Conservation (phyloP, 176 grass and related monocot species). For the Miscanthus lutarioriparius region DNA sequence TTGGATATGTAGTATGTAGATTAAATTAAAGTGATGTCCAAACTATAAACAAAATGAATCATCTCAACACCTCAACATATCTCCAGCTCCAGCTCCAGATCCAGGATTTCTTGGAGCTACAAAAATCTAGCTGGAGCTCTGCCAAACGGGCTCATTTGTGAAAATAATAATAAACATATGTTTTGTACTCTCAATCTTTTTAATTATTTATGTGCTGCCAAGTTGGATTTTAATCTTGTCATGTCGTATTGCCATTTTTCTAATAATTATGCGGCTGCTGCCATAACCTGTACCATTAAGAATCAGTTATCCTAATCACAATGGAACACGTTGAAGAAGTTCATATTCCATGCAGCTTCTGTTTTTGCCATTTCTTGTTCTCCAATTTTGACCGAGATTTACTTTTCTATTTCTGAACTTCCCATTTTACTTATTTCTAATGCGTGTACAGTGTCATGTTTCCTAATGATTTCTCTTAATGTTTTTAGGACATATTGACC, state of each 20-base stretch:
- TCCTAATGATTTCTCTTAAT: slow-evolving; percentile 18
- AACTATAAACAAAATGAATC: not conserved
- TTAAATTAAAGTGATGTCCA: not conserved
- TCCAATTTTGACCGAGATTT: not conserved
- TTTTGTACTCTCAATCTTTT: not conserved
- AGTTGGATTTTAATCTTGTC: slow-evolving; percentile 2
- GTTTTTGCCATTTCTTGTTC: not conserved
- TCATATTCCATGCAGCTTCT: not conserved
- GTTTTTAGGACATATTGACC: slow-evolving; percentile 81
- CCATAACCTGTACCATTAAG: not conserved
- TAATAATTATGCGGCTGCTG: not conserved
- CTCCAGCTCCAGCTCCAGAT: not conserved
- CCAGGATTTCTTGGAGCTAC: not conserved
- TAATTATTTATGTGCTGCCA: not conserved
- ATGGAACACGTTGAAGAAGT: not conserved
- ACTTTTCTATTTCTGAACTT: slow-evolving; percentile 30
- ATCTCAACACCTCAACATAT: not conserved
- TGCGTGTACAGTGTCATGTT: not conserved
- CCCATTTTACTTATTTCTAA: slow-evolving; percentile 1
- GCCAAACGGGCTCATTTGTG: not conserved
- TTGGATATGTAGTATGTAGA: not conserved
- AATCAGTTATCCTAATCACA: slow-evolving; percentile 5
- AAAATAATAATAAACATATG: not conserved
- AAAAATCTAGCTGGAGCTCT: not conserved
- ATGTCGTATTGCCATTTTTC: not conserved